These are phyloP conservation scores for Phytophthora litchii DNA, from an alignment of 352 stramenopile species.

Conservation along the genomic window DNA sequence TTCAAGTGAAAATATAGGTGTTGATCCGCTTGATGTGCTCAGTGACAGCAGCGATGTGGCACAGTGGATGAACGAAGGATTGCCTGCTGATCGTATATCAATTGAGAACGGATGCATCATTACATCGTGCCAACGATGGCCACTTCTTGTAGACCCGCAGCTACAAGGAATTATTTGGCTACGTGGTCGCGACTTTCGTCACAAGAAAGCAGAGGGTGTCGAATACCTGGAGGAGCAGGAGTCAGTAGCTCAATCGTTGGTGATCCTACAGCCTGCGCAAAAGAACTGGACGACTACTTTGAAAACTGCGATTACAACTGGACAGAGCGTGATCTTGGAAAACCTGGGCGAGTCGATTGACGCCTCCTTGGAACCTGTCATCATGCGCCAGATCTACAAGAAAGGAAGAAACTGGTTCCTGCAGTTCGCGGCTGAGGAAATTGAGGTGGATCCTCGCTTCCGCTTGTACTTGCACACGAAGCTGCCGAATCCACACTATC, in stretches of 20 bases:
- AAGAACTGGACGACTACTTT: conserved; percentile 81
- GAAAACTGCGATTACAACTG: conserved; percentile 73
- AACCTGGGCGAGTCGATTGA: conserved; percentile 91
- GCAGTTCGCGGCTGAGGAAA: conserved; percentile 87
- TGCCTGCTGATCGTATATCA: conserved; percentile 91
- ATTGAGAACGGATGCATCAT: conserved; percentile 94
- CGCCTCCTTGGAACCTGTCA: conserved; percentile 84
- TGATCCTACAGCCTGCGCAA: conserved; percentile 77
- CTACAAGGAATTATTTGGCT: conserved; percentile 91
- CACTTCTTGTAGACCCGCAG: conserved; percentile 91
- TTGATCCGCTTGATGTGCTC: conserved; percentile 90
- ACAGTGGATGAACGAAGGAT: conserved; percentile 92
- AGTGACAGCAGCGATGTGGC: conserved; percentile 85
- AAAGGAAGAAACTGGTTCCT: conserved; percentile 92
- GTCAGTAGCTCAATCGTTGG: conserved; percentile 34
- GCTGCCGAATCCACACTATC: conserved; percentile 92
- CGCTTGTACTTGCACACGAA: conserved; percentile 92
- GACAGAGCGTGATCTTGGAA: conserved; percentile 90
- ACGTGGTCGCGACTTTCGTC: conserved; percentile 56
- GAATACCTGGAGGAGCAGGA: conserved; percentile 6
- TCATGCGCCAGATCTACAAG: conserved; percentile 88
- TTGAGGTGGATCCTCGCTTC: conserved; percentile 90
- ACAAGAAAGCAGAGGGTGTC: conserved; percentile 12
- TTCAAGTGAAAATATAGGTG: conserved; percentile 13
- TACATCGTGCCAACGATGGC: conserved; percentile 87